These are phyloP conservation scores for Isatis tinctoria DNA, from an alignment of 345 rosid genomes.

Conservation along the genomic window DNA sequence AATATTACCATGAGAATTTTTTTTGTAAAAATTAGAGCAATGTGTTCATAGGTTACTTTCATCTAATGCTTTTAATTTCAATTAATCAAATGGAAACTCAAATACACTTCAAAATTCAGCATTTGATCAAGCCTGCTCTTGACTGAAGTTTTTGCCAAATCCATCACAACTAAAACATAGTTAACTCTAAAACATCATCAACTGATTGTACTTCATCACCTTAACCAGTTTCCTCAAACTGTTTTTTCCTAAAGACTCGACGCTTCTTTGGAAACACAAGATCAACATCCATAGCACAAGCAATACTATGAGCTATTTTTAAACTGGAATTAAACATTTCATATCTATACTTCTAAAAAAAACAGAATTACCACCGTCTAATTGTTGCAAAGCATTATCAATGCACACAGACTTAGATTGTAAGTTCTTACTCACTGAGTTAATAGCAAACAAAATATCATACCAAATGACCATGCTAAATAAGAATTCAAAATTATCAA, in stretches of 20 bases:
- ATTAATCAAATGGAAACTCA: neutral
- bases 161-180: neutral
- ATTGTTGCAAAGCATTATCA: neutral
- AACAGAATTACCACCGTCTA: neutral
- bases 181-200: no score
- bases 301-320: neutral
- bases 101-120: neutral
- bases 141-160: neutral
- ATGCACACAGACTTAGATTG: neutral
- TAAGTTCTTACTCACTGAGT: neutral
- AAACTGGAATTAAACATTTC: neutral
- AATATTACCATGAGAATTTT: no score
- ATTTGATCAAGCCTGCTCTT: no score
- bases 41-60: neutral
- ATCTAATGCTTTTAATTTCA: neutral
- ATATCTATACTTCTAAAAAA: neutral
- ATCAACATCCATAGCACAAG: neutral
- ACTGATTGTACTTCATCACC: no score
- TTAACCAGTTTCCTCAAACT: no score
- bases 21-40: neutral
- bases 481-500: neutral
- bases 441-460: neutral
- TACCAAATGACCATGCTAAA: neutral
- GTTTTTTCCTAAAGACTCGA: no score
- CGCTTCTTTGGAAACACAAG: neutral